Evolutionary conservation across 106 monocot species (phyloP).

Genomic region (Acanthochlamys bracteata): DNA sequence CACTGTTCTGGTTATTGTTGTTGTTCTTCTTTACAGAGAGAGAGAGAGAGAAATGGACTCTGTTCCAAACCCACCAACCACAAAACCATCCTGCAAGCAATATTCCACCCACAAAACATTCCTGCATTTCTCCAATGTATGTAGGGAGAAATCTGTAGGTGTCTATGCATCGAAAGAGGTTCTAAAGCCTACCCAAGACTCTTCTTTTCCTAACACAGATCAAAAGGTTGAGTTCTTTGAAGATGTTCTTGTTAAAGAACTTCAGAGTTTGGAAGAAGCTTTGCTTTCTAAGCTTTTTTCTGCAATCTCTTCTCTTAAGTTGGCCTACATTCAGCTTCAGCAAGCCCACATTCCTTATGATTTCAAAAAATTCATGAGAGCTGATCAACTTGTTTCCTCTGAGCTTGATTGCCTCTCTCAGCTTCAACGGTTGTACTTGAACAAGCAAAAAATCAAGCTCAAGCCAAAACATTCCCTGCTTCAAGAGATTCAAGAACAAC

Average conservation of each 20-base stretch:
- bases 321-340: conserved; percentile 67
- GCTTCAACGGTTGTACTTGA: conserved; percentile 32
- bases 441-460: conserved; percentile 19
- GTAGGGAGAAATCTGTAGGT: conserved; percentile 19
- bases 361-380: conserved; percentile 40
- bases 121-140: conserved; percentile 25
- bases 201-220: background rate
- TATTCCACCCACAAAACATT: conserved; percentile 2
- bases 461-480: conserved; percentile 15
- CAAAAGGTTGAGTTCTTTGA: conserved; percentile 8
- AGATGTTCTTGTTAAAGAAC: background rate
- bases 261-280: conserved; percentile 10
- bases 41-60: conserved; percentile 20
- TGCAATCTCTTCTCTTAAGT: conserved; percentile 47
- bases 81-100: conserved; percentile 16
- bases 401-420: conserved; percentile 36
- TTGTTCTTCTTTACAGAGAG: background rate
- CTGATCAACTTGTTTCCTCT: conserved; percentile 45
- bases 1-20: too few relatives aligned
- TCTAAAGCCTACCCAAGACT: conserved; percentile 3
- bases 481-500: conserved; percentile 19
- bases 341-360: conserved; percentile 67
- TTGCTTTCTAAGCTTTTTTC: conserved; percentile 27
- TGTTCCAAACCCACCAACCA: conserved; percentile 6
- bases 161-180: conserved; percentile 2